phyloP scores from a whole-genome alignment of 371 early-diverging fungal genomes.

The Mortierella sp. region DNA sequence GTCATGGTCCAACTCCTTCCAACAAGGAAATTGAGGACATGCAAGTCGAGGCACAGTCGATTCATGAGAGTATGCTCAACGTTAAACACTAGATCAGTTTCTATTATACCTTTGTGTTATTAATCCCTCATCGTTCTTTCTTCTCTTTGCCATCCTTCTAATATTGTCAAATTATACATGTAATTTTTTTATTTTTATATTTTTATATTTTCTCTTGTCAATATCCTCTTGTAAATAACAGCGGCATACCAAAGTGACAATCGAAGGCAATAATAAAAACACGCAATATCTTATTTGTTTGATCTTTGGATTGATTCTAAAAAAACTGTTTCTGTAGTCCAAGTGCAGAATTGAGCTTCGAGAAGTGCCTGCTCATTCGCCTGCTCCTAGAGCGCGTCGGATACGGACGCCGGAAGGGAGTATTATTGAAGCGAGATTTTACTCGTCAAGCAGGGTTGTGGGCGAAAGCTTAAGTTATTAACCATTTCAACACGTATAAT shows the following conservation, averaged over 20 bases:
- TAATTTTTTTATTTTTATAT: too few species aligned
- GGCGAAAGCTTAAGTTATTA: not conserved
- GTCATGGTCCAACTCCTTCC: slow-evolving; percentile 24
- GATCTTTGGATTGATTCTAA: too few species aligned
- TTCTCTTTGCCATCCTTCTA: not conserved
- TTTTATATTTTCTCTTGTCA: not conserved
- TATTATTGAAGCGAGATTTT: too few species aligned
- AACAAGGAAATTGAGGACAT: slow-evolving; percentile 42
- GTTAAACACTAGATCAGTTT: slow-evolving; percentile 11
- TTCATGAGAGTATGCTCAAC: slow-evolving; percentile 33
- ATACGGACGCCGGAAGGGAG: too few species aligned
- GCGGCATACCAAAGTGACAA: not conserved
- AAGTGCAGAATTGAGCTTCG: too few species aligned
- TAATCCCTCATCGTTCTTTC: not conserved
- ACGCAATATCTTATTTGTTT: not conserved
- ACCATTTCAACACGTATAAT: not conserved
- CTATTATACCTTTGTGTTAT: not conserved
- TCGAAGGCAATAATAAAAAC: not conserved
- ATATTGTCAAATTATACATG: not conserved
- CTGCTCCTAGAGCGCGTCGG: too few species aligned
- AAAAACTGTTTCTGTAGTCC: not conserved
- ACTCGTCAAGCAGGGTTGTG: not conserved
- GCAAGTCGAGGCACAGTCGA: slow-evolving; percentile 40
- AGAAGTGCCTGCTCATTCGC: too few species aligned
- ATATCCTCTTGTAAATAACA: slow-evolving; percentile 7